phyloP scores from a whole-genome alignment of 2,329 filamentous ascomycete genomes.

The Huntiella bhutanensis region DNA sequence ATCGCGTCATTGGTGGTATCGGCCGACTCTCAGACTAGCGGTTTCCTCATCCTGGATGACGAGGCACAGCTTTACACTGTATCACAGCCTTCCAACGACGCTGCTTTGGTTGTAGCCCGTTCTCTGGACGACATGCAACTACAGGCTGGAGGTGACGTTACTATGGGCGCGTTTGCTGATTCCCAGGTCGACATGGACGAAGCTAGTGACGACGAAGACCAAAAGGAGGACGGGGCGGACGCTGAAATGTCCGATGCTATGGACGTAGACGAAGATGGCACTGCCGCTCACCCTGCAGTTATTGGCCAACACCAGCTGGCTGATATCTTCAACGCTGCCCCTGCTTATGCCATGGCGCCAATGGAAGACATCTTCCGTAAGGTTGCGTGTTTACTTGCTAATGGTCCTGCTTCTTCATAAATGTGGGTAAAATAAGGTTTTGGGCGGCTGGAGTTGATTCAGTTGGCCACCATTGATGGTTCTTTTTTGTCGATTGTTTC shows the following conservation, averaged over 20 bases:
- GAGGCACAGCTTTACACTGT: conserved; percentile 51
- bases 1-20: conserved; percentile 39
- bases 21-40: conserved; percentile 35
- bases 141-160: conserved; percentile 19
- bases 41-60: conserved; percentile 61
- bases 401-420: conserved; percentile 5
- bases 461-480: no score
- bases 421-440: not conserved
- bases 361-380: conserved; percentile 61
- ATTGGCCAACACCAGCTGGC: conserved; percentile 50
- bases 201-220: conserved; percentile 25
- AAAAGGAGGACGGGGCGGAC: conserved; percentile 14
- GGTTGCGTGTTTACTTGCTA: conserved; percentile 35
- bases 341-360: conserved; percentile 49
- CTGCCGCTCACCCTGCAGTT: conserved; percentile 36
- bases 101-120: conserved; percentile 31
- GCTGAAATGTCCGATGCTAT: conserved; percentile 19
- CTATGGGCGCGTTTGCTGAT: conserved; percentile 15
- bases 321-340: conserved; percentile 50
- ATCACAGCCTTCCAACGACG: conserved; percentile 37
- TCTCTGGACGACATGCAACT: conserved; percentile 35
- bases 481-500: not conserved
- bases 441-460: not conserved
- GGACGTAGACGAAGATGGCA: conserved; percentile 26
- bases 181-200: conserved; percentile 19